Evolutionary conservation across 2,329 filamentous ascomycete genomes (phyloP).

Genomic region (Ceratocystis lukuohia): DNA sequence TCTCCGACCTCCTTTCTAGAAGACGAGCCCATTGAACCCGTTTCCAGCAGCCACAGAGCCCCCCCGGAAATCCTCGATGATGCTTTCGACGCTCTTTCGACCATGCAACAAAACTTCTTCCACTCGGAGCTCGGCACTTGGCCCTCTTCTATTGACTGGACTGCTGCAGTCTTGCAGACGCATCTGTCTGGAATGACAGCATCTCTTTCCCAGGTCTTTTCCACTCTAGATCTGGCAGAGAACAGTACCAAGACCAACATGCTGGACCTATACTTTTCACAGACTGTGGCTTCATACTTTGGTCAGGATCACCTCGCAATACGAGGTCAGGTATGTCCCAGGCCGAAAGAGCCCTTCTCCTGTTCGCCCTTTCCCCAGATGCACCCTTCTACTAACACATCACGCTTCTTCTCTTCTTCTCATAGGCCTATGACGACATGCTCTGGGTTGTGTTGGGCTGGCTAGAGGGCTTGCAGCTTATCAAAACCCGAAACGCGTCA

Average conservation of each 20-base stretch:
- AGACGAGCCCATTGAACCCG: conserved; percentile 2
- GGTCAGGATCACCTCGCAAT: conserved; percentile 68
- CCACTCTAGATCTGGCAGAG: conserved; percentile 27
- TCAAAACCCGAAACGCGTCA: conserved; percentile 51
- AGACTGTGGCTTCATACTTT: conserved; percentile 68
- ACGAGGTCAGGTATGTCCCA: conserved; percentile 38
- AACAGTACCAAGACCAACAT: conserved; percentile 55
- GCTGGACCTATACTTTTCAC: conserved; percentile 70
- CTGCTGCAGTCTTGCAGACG: conserved; percentile 69
- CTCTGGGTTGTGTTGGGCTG: conserved; percentile 89
- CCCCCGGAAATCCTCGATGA: conserved; percentile 30
- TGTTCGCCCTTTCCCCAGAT: neutral
- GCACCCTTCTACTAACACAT: conserved; percentile 13
- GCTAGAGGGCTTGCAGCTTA: conserved; percentile 69
- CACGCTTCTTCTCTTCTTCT: neutral
- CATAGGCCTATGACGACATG: conserved; percentile 80
- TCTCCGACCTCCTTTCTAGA: conserved; percentile 19
- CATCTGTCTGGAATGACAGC: conserved; percentile 60
- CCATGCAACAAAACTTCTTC: conserved; percentile 70
- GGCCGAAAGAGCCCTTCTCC: neutral
- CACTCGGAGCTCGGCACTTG: conserved; percentile 65
- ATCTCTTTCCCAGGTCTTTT: conserved; percentile 52
- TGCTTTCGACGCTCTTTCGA: conserved; percentile 51
- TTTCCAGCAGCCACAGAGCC: conserved; percentile 9
- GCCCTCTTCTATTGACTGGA: conserved; percentile 87